phyloP scores from a whole-genome alignment of 1,284 basidiomycete genomes.

The Microbotryomycetes sp. region DNA sequence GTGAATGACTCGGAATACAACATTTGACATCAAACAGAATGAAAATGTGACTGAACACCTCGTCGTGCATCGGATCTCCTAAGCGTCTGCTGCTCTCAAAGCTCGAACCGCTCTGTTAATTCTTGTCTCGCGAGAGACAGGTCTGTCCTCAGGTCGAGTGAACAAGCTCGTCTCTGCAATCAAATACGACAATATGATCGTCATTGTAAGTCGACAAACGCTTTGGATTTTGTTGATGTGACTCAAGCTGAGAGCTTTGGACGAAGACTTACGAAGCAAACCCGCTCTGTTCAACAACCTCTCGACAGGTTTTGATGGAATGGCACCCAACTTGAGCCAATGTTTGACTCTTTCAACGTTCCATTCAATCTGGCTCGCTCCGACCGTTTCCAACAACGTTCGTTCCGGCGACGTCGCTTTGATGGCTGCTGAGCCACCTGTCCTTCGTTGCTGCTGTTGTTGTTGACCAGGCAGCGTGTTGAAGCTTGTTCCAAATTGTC shows the following conservation, averaged over 20 bases:
- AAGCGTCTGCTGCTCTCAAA: conserved; percentile 7
- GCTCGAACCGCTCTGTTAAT: conserved; percentile 17
- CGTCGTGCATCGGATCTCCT: no score
- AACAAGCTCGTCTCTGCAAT: conserved; percentile 10
- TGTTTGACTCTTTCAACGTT: conserved; percentile 40
- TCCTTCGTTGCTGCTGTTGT: not conserved
- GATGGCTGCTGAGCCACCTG: not conserved
- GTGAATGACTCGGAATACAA: no score
- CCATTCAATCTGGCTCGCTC: conserved; percentile 40
- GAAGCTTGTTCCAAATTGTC: not conserved
- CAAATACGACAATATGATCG: no score
- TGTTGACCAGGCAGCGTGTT: not conserved
- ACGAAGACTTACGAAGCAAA: conserved; percentile 19
- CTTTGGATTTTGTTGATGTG: no score
- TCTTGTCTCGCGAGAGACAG: conserved; percentile 16
- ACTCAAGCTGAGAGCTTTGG: no score
- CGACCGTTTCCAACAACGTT: conserved; percentile 3
- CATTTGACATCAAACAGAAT: no score
- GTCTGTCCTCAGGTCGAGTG: not conserved
- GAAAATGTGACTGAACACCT: no score
- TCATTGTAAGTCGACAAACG: no score
- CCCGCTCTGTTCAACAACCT: conserved; percentile 40
- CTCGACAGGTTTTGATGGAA: conserved; percentile 43
- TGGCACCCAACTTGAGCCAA: conserved; percentile 42
- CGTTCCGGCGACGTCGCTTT: not conserved